Evolutionary conservation across 2,329 filamentous ascomycete species (phyloP), one percentile per base, ranked within the genome.

Genomic region (Apiospora koreana): DNA sequence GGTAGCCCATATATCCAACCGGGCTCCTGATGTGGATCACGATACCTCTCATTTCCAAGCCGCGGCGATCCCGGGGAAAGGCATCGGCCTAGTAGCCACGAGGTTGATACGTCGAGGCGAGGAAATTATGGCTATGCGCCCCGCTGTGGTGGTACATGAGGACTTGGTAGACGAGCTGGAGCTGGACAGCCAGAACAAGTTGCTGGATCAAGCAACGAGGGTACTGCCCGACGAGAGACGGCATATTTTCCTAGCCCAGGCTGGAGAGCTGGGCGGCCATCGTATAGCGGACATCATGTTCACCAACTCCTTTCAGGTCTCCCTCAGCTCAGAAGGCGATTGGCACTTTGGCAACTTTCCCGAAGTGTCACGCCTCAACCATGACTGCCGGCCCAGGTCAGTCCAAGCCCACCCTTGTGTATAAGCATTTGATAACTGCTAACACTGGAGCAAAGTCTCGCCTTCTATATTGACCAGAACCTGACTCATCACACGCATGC

Each of bases 301-400:
- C 66, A 77, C 76, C 7, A 77, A 77, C 54, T 74, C 76, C 4
- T 77, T 76, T 62, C 76, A 77, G 68, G 71, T 76, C 12, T 65
- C 45, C 16, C 48, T 76, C 21, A 46, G 73, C 14, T 65, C 43
- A 10, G 16, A 69, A 12, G 71, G 71, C 50, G 68, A 72, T 42
- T 71, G 69, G 50, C 69, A 76, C 62, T 71, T 76, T 71, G 76
- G 75, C 12, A 77, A 75, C 65, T 83, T 81, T 41, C 81, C 82
- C 0, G 82, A 83, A 70, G 79, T 81, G 0, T 78, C 77, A 28
- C 72, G 81, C 25, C 71, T 83, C 43, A 84, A 84, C 71, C 83
- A 84, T 72, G 82, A 80, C 42, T 84, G 83, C 69, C 81, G 80
- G 68, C 81, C 82, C 1, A 83, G 83, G 74, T 75, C 69, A 71